Percentiles rank a stretch among this genome's conserved stretches.
Conservation (phyloP, 305 asterid species). For the Withania somnifera region DNA sequence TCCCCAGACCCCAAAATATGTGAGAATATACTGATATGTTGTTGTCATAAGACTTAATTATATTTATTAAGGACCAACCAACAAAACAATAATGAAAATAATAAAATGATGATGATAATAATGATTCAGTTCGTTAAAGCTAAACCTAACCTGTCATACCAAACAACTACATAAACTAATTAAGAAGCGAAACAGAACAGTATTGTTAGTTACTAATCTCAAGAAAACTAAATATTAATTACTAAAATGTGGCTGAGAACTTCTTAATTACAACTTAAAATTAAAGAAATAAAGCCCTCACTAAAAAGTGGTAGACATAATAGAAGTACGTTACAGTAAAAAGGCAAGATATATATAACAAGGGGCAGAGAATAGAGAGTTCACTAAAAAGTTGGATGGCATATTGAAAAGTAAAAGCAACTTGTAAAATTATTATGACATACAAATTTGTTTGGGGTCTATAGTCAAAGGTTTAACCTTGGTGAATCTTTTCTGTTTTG, state of each 20-base stretch:
- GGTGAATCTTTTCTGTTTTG: background rate
- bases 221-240: background rate
- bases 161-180: background rate
- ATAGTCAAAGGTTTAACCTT: slow-evolving; percentile 8
- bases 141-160: background rate
- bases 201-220: background rate
- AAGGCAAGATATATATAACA: background rate
- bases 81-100: background rate
- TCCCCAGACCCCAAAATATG: too few species aligned
- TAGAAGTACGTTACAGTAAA: background rate
- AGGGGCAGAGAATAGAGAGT: background rate
- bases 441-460: background rate
- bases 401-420: background rate
- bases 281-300: background rate
- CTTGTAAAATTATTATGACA: background rate
- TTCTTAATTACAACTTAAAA: background rate
- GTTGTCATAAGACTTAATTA: too few species aligned
- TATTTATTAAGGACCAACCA: background rate
- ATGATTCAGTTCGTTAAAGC: background rate
- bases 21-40: too few species aligned
- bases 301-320: slow-evolving; percentile 1
- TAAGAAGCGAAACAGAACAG: background rate
- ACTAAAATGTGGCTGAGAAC: background rate
- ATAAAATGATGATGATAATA: background rate
- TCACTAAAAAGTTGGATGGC: background rate